These are phyloP conservation scores for Salix dunnii DNA, from an alignment of 345 rosid species.

Conservation along the genomic window DNA sequence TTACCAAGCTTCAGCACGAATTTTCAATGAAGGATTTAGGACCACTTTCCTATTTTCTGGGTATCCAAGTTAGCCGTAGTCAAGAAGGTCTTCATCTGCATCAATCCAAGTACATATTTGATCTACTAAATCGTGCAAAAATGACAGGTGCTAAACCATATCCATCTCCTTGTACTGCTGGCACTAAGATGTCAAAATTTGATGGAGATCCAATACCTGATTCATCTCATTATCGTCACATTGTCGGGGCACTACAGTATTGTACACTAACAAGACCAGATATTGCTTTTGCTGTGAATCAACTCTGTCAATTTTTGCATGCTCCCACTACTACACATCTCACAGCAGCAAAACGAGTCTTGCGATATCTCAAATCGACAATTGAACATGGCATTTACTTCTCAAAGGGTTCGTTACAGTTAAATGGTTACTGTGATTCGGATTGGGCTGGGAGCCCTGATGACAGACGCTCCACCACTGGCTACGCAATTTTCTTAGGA, in stretches of 20 bases:
- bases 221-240: background rate
- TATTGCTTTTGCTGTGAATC: background rate
- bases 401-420: background rate
- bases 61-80: no score
- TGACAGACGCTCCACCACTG: background rate
- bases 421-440: background rate
- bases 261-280: background rate
- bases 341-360: background rate
- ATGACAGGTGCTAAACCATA: no score
- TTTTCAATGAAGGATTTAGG: no score
- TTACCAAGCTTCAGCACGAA: no score
- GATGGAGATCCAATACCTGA: no score
- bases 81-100: no score
- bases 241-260: background rate
- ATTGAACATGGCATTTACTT: background rate
- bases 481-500: background rate
- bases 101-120: no score
- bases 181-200: no score
- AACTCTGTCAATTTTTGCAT: background rate
- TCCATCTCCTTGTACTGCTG: no score
- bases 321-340: background rate
- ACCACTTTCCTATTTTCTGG: no score
- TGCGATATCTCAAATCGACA: background rate
- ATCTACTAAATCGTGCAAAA: no score
- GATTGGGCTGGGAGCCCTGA: background rate